These are phyloP conservation scores for Ogataea paraovalis DNA, from an alignment of 805 yeast species.

Conservation along the genomic window DNA sequence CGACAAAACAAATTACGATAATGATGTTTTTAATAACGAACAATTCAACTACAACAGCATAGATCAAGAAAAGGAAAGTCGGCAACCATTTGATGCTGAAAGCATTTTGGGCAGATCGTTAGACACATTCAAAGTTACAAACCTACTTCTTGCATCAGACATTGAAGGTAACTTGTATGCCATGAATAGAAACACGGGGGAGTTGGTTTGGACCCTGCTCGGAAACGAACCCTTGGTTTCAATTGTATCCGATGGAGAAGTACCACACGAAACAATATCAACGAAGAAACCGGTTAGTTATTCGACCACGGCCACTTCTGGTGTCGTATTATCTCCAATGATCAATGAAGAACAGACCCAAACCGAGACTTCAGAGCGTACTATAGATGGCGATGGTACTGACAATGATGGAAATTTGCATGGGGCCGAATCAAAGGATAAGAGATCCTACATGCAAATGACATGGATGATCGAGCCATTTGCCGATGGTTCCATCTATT, in stretches of 20 bases:
- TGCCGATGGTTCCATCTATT: conserved; percentile 78
- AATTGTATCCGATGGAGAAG: conserved; percentile 20
- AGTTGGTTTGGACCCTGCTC: conserved; percentile 68
- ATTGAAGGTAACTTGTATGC: conserved; percentile 88
- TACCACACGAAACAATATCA: conserved; percentile 9
- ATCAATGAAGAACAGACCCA: conserved; percentile 1
- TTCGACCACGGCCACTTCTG: conserved; percentile 1
- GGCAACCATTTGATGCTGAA: neutral
- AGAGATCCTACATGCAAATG: conserved; percentile 23
- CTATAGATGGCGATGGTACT: neutral
- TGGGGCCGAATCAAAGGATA: neutral
- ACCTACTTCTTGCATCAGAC: conserved; percentile 67
- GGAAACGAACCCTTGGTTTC: conserved; percentile 61
- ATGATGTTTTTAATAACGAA: neutral
- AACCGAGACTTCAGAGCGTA: neutral
- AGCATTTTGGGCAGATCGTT: conserved; percentile 10
- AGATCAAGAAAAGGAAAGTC: neutral
- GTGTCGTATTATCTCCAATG: neutral
- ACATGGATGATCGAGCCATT: conserved; percentile 91
- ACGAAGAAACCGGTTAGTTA: conserved; percentile 12
- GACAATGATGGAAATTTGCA: neutral
- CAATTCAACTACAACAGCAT: neutral
- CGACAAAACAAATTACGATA: neutral
- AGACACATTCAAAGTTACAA: conserved; percentile 36
- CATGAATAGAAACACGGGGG: conserved; percentile 69